phyloP scores from a whole-genome alignment of 495 filamentous ascomycete genomes.

The Neurospora tetraspora region DNA sequence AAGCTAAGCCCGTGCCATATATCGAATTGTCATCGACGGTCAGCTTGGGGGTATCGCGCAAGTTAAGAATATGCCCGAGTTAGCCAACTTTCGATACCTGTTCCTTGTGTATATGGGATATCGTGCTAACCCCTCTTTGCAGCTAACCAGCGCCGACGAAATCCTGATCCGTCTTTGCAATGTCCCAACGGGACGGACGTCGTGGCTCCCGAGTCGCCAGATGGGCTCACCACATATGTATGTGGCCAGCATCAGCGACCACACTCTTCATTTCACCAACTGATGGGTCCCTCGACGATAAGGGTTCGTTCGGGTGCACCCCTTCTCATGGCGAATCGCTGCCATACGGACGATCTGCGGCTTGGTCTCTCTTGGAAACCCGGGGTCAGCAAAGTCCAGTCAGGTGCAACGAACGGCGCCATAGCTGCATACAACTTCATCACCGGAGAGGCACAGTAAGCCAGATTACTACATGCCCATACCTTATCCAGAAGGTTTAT shows the following conservation, averaged over 20 bases:
- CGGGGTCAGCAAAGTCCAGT: neutral
- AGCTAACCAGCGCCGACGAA: neutral
- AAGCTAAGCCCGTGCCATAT: neutral
- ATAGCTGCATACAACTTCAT: neutral
- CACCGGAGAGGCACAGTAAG: neutral
- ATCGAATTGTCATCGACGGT: neutral
- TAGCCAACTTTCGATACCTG: neutral
- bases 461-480: neutral
- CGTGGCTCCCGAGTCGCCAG: neutral
- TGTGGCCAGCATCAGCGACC: neutral
- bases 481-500: neutral
- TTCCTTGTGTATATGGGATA: neutral
- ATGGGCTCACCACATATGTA: neutral
- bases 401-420: neutral
- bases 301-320: neutral
- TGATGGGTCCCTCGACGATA: neutral
- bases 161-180: neutral
- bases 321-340: neutral
- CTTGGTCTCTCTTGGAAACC: neutral
- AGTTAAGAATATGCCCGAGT: neutral
- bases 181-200: neutral
- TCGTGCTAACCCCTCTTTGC: neutral
- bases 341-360: neutral
- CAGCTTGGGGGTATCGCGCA: neutral
- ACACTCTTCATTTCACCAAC: neutral